Evolutionary conservation across 208 protist species (phyloP).

Genomic region (Hexamita inflata): DNA sequence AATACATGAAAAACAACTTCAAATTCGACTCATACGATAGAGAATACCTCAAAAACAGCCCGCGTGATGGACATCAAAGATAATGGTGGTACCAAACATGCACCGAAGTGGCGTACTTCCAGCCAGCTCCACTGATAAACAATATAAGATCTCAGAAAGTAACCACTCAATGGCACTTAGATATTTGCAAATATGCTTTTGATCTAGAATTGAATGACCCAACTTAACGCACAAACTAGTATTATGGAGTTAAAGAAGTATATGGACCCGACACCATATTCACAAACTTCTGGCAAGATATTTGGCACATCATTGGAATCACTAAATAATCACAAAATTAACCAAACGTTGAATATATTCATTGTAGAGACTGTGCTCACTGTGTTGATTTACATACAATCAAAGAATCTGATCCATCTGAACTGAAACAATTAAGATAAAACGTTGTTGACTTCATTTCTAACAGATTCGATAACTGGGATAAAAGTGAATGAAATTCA

Average conservation of each 20-base stretch:
- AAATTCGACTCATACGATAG: background rate
- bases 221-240: background rate
- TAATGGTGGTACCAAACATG: constrained; percentile 27
- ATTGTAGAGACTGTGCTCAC: constrained; percentile 16
- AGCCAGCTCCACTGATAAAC: constrained; percentile 17
- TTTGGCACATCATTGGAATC: constrained; percentile 19
- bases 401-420: background rate
- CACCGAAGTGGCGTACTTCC: constrained; percentile 13
- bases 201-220: background rate
- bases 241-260: background rate
- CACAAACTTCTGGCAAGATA: constrained; percentile 25
- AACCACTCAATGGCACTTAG: background rate
- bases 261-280: background rate
- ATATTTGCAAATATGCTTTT: constrained; percentile 23
- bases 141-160: background rate
- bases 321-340: background rate
- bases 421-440: background rate
- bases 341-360: background rate
- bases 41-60: background rate
- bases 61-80: background rate
- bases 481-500: too few relatives aligned
- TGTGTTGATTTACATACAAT: constrained; percentile 8
- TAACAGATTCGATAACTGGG: background rate
- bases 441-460: background rate
- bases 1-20: background rate